Percentiles rank a stretch among this genome's conserved stretches.
phyloP scores from a whole-genome alignment of 371 early-diverging fungal genomes.

The Mortierella sp. region DNA sequence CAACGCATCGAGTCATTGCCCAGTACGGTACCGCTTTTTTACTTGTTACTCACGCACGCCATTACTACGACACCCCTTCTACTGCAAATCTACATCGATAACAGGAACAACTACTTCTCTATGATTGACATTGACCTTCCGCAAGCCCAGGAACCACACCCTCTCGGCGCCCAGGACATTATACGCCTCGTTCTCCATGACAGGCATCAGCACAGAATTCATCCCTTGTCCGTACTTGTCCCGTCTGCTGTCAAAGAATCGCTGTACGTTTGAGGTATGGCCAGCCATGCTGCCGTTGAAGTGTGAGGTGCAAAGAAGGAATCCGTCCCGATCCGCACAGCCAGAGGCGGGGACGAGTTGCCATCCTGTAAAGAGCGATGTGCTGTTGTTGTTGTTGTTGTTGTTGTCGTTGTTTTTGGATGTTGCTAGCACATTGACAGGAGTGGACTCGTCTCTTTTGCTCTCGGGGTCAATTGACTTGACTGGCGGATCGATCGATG shows the following conservation, averaged over 20 bases:
- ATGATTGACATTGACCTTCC: not conserved
- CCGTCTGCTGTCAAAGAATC: slow-evolving; percentile 9
- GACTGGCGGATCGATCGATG: too few species aligned
- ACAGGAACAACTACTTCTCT: not conserved
- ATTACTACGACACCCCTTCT: not conserved
- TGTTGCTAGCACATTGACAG: too few species aligned
- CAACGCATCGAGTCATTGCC: too few species aligned
- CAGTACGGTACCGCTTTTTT: too few species aligned
- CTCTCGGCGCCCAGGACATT: slow-evolving; percentile 10
- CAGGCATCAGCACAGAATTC: slow-evolving; percentile 12
- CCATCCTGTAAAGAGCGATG: slow-evolving; percentile 9
- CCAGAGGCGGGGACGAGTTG: slow-evolving; percentile 6
- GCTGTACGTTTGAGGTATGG: slow-evolving; percentile 11
- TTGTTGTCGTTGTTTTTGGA: too few species aligned
- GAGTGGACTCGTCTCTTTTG: too few species aligned
- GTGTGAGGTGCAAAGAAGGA: slow-evolving; percentile 20
- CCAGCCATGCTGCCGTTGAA: slow-evolving; percentile 11
- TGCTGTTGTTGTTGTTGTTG: not conserved
- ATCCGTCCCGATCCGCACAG: slow-evolving; percentile 6
- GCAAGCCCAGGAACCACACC: slow-evolving; percentile 25
- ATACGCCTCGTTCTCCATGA: slow-evolving; percentile 14
- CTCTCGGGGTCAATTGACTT: too few species aligned
- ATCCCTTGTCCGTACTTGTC: slow-evolving; percentile 16
- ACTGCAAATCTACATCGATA: slow-evolving; percentile 1
- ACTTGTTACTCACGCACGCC: too few species aligned